phyloP scores from a whole-genome alignment of 306 rosid genomes.

The cucumber (Cucumis sativus) region DNA sequence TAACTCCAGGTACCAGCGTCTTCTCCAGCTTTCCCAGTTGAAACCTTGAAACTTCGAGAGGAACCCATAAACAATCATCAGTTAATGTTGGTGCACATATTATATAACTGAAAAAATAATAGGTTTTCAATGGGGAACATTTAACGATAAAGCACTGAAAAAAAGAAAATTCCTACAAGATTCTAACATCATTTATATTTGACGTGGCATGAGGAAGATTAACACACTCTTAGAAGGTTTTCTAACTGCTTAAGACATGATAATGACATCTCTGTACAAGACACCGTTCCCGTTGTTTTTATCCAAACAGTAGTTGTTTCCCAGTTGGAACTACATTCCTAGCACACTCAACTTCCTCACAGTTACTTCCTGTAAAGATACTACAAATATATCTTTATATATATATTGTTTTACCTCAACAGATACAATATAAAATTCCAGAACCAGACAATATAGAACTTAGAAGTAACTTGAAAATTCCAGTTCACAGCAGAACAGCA shows the following conservation, averaged over 20 bases:
- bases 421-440: no score
- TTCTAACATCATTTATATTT: not conserved
- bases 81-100: not conserved
- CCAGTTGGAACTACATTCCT: not conserved
- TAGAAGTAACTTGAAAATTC: no score
- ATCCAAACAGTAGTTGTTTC: not conserved
- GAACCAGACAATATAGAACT: no score
- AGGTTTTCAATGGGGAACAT: not conserved
- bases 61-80: conserved; percentile 15
- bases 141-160: not conserved
- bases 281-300: not conserved
- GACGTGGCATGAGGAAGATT: no score
- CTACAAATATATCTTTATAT: no score
- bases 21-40: conserved; percentile 88
- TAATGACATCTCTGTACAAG: not conserved
- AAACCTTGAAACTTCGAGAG: conserved; percentile 57
- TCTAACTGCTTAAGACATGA: not conserved
- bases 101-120: not conserved
- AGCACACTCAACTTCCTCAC: not conserved
- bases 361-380: no score
- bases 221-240: not conserved
- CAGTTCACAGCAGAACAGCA: no score
- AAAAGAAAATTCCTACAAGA: not conserved
- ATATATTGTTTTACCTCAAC: no score
- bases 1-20: conserved; percentile 57